Conservation (phyloP, 139 green algal genomes). For the Chlorella vulgaris region DNA sequence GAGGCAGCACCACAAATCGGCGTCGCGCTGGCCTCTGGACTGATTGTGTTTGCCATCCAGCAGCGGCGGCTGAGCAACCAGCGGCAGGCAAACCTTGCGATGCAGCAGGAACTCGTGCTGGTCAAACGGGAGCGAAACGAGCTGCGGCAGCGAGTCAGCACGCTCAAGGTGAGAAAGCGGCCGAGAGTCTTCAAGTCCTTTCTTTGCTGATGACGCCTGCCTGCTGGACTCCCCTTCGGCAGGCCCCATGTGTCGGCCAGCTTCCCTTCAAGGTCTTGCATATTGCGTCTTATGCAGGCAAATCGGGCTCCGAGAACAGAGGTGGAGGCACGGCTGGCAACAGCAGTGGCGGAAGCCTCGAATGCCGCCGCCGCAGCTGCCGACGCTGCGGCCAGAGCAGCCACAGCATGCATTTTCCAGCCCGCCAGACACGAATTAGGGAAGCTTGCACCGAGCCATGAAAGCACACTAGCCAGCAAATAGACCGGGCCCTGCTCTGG, state of each 20-base stretch:
- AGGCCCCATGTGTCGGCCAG: no score
- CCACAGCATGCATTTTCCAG: conserved; percentile 48
- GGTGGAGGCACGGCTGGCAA: conserved; percentile 54
- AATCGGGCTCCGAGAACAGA: conserved; percentile 40
- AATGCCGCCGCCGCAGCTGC: conserved; percentile 55
- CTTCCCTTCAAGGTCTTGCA: not conserved
- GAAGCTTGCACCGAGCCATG: no score
- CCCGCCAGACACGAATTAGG: not conserved
- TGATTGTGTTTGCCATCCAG: conserved; percentile 53
- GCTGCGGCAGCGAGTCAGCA: conserved; percentile 35
- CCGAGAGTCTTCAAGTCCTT: not conserved
- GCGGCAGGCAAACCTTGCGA: conserved; percentile 5
- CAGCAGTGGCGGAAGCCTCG: conserved; percentile 56
- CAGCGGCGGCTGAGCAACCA: conserved; percentile 37
- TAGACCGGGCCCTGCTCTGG: not conserved
- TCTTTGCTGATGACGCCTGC: not conserved
- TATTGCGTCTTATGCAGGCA: no score
- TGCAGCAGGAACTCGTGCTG: conserved; percentile 4
- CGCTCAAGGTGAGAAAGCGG: conserved; percentile 39
- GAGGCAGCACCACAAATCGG: conserved; percentile 48
- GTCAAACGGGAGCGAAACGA: conserved; percentile 43
- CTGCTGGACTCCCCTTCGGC: not conserved
- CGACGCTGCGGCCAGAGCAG: conserved; percentile 51
- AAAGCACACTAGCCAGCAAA: no score
- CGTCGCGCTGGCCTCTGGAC: conserved; percentile 34